Percentiles rank a stretch among this genome's conserved stretches.
These are phyloP conservation scores for Polygonum maritimum DNA, from an alignment of 148 eudicot genomes.

Conservation along the genomic window DNA sequence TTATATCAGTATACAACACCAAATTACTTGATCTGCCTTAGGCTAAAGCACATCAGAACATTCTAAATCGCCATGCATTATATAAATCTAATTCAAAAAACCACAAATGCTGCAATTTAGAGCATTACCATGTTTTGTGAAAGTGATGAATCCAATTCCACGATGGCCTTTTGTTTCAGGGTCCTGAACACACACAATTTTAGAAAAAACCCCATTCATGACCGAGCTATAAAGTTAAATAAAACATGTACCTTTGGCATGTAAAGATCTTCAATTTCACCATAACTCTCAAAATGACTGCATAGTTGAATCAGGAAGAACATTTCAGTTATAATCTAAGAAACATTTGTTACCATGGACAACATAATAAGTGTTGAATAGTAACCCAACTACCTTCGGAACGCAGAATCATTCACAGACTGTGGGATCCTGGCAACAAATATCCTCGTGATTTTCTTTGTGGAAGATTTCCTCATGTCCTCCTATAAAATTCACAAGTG, in stretches of 20 bases:
- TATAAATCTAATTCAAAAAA: neutral
- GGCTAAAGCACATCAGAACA: neutral
- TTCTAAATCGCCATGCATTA: neutral
- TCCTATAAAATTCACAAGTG: conserved; percentile 31
- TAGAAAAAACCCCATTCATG: neutral
- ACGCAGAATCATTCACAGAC: conserved; percentile 66
- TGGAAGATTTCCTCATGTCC: conserved; percentile 70
- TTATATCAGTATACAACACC: neutral
- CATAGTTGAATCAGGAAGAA: conserved; percentile 7
- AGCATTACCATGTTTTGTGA: conserved; percentile 62
- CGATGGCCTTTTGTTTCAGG: conserved; percentile 88
- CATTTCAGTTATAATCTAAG: neutral
- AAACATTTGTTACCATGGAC: neutral
- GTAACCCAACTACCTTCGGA: conserved; percentile 48
- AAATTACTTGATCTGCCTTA: neutral
- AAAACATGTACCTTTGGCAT: conserved; percentile 75
- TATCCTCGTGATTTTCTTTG: conserved; percentile 91
- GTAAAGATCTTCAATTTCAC: conserved; percentile 86
- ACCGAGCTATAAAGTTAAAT: neutral
- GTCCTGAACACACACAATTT: conserved; percentile 37
- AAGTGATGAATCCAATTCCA: conserved; percentile 96
- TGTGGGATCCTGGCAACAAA: conserved; percentile 94
- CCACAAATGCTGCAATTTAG: neutral
- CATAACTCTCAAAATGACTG: conserved; percentile 95
- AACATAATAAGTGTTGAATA: neutral